Percentiles rank a stretch among this genome's conserved stretches.
Conservation (phyloP, 1,139 yeast species). For the Candida sp. region DNA sequence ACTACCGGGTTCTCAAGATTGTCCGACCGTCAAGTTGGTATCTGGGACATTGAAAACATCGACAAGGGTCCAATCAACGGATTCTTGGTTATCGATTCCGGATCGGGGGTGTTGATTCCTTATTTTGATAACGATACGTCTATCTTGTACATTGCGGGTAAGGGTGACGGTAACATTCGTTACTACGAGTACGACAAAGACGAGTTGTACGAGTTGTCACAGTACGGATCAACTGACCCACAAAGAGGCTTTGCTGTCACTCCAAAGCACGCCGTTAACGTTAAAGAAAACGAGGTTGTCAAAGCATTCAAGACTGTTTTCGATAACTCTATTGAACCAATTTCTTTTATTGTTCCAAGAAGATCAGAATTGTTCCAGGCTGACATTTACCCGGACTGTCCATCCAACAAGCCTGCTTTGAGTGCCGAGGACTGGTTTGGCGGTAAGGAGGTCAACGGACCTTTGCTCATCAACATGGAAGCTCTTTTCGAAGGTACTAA, state of each 20-base stretch:
- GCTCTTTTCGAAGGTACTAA: constrained; percentile 78
- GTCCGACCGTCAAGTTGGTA: constrained; percentile 93
- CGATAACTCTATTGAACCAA: constrained; percentile 84
- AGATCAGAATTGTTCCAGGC: constrained; percentile 91
- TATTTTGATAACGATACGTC: constrained; percentile 82
- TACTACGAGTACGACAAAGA: constrained; percentile 89
- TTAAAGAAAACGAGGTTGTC: constrained; percentile 83
- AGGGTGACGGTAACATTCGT: constrained; percentile 98
- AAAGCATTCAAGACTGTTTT: constrained; percentile 84
- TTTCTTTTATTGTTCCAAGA: constrained; percentile 92
- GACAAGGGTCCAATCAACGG: constrained; percentile 89
- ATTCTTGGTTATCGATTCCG: constrained; percentile 81
- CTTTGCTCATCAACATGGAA: constrained; percentile 79
- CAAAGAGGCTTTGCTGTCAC: constrained; percentile 95
- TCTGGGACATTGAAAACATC: constrained; percentile 85
- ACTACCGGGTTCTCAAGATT: constrained; percentile 97
- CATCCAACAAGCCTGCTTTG: constrained; percentile 78
- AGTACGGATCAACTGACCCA: constrained; percentile 86
- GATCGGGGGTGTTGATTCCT: constrained; percentile 95
- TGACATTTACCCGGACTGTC: constrained; percentile 93
- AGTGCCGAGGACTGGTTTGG: constrained; percentile 78
- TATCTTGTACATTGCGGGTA: constrained; percentile 89
- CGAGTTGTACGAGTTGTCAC: constrained; percentile 79
- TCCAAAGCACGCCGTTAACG: constrained; percentile 81
- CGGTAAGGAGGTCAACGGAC: constrained; percentile 83